Percentiles rank a stretch among this genome's conserved stretches.
Evolutionary conservation across 2,329 filamentous ascomycete species (phyloP).

Genomic region (Botryotinia convoluta): DNA sequence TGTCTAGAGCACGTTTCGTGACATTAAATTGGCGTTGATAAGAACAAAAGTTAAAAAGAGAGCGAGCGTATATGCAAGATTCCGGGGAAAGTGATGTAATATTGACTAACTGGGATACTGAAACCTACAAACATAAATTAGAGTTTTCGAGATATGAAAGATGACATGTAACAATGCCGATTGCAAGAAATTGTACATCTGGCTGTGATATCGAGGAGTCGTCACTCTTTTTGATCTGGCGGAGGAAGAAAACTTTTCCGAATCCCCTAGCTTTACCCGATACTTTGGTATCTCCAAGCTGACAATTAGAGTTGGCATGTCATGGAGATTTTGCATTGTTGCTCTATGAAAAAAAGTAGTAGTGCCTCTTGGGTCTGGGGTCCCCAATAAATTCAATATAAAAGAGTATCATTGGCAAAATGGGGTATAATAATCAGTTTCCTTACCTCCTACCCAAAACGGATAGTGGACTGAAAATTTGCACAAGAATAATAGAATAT

Average conservation of each 20-base stretch:
- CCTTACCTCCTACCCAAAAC: neutral
- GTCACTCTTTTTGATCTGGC: neutral
- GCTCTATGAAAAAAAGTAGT: neutral
- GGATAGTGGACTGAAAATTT: neutral
- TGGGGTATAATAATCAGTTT: neutral
- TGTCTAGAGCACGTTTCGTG: neutral
- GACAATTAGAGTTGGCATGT: neutral
- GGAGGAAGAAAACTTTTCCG: constrained; percentile 5
- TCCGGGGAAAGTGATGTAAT: constrained; percentile 9
- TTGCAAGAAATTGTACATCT: neutral
- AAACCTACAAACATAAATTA: constrained; percentile 3
- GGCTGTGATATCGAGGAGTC: neutral
- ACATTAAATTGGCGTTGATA: neutral
- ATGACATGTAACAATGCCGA: neutral
- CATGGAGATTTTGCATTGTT: neutral
- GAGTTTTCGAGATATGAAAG: neutral
- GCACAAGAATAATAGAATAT: neutral
- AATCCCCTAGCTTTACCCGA: constrained; percentile 1
- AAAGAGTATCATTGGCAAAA: neutral
- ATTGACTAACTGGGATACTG: neutral
- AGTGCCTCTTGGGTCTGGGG: constrained; percentile 13
- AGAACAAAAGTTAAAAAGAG: neutral
- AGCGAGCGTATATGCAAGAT: neutral
- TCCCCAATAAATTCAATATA: constrained; percentile 2
- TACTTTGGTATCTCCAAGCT: neutral